Base-by-base conservation (phyloP, 202 grass and related monocot genomes). In the Zizania palustris region DNA sequence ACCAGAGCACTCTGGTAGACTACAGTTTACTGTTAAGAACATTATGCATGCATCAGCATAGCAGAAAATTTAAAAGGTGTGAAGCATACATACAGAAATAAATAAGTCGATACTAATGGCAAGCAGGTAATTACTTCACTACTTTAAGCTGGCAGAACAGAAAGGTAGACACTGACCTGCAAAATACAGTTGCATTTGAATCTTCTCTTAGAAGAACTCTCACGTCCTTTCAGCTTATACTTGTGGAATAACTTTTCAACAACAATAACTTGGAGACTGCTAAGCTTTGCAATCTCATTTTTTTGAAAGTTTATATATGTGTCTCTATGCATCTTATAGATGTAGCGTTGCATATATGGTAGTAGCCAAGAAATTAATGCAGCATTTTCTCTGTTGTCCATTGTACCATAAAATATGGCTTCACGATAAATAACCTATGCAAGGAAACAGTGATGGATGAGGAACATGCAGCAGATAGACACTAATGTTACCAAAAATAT, bases 311-410 rank as follows among this genome's bases (percentile, higher is more conserved):
- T 88, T 35, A 78, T 53, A 85, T 98, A 95, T 68, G 62, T 71
- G 71, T 85, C 73, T 33, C 66, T 78, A 80, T 95, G 84, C 66
- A 80, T 54, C 60, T 88, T 92, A 88, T 88, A 90, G 55, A 92
- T 88, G 60, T 98, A 98, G 20, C 91, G 89, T 83, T 98, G 95
- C 66, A 89, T 89, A 83, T 94, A 98, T 48, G 84, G 86, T 39
- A 94, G 85, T 69, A 88, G 61, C 92, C 89, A 85, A 75, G 81
- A 88, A 78, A 94, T 77, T 59, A 94, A 63, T 81, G 59, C 62
- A 63, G 41, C 80, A 45, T 86, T 94, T 70, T 85, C 82, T 77
- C 65, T 82, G 71, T 92, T 88, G 75, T 92, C 90, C 20, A 48
- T 42, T 60, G 75, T 75, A 68, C 87, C 95, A 86, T 94, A 86